Evolutionary conservation across 1,139 yeast genomes (phyloP), one percentile per base, ranked within the genome.

Genomic region (Saccharomyces hybrid): DNA sequence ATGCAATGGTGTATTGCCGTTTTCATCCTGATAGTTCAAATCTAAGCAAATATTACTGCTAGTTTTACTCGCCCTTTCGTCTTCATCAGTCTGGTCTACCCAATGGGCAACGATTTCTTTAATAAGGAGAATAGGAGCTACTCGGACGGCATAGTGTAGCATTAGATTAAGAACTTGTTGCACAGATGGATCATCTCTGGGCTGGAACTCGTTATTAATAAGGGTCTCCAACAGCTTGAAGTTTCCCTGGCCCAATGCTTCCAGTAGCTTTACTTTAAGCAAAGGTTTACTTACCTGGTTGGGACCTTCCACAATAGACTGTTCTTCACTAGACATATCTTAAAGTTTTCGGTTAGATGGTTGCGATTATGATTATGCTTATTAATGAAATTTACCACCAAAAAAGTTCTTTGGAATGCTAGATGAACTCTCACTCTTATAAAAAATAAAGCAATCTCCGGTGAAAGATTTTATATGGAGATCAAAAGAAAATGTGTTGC

Each of bases 1-100:
- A 70, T 93, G 99, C 52, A 93, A 75, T 0, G 98, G 95, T 0
- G 99, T 90, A 69, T 93, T 89, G 1, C 97, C 98, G 49, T 86
- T 84, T 8, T 73, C 73, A 60, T 90, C 96, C 61, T 83, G 88
- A 44, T 83, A 77, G 67, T 93, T 95, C 57, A 91, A 73, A 59
- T 88, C 91, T 49, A 77, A 62, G 44, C 63, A 61, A 14, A 77
- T 26, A 8, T 48, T 50, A 53, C 44, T 20, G 25, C 32, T 38
- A 26, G 50, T 14, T 14, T 41, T 23, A 31, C 44, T 11, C 23
- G 30, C 61, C 38, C 63, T 57, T 1, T 52, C 53, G 7, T 53
- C 47, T 7, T 41, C 13, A 27, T 32, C 26, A 7, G 26, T 14
- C 13, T 55, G 53, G 2, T 49, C 58, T 13, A 56, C 52, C 62